Evolutionary conservation across 768 basidiomycete species (phyloP), one percentile per base, ranked within the genome.

Genomic region (Termitomyces sp.): DNA sequence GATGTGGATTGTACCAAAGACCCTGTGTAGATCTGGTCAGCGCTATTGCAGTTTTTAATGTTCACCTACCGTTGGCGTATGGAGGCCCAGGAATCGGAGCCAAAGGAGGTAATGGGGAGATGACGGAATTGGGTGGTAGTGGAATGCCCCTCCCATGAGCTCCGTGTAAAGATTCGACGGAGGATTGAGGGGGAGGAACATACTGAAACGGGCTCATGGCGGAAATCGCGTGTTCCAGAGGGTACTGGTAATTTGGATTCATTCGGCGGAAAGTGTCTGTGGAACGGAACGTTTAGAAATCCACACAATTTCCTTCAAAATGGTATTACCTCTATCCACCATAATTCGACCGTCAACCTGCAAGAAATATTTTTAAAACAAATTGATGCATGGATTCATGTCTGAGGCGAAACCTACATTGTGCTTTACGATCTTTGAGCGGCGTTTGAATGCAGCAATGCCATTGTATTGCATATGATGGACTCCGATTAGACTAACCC

Each of bases 381-480:
- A 18, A 28, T 16, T 30, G 24, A 26, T 20, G 3, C 18, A 41
- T 28, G 28, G 10, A 20, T 53, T 22, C 44, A 36, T 45, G 33
- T 33, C 22, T 30, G 53, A 60, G 22, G 7, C 56, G 7, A 38
- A 14, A 66, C 72, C 57, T 45, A 85, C 83, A 56, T 78, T 82
- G 55, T 82, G 81, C 60, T 78, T 81, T 53, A 77, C 49, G n/a
- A 74, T 54, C 54, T 69, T 75, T 56, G 69, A 70, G 2, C 64
- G 66, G 10, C 47, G 41, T 49, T 75, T 76, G 20, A 76, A 55
- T 11, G 75, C 78, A 14, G 79, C 82, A 26, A 79, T 73, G 5
- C 84, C 84, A n/a, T 74, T 71, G 66, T 80, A 86, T 54, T 81
- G 74, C 62, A 79, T 77, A 62, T 86, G 84, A 58, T 83, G 81